phyloP scores from a whole-genome alignment of 495 filamentous ascomycete genomes.

The Penicillium salamii region DNA sequence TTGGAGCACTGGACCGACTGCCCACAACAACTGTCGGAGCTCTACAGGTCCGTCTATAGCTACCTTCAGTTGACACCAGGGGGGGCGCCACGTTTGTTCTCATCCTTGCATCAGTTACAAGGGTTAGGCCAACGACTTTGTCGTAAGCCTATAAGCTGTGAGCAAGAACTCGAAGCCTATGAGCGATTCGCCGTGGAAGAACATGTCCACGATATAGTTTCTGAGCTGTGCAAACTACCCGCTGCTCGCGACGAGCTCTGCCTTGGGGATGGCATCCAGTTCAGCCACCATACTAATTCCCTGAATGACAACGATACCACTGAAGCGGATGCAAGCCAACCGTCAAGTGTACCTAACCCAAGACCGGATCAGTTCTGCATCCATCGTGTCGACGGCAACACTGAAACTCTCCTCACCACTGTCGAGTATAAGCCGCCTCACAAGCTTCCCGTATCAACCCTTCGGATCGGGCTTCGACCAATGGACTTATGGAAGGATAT shows the following conservation, averaged over 20 bases:
- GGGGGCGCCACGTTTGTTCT: conserved; percentile 16
- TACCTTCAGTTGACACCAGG: conserved; percentile 21
- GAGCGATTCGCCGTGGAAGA: conserved; percentile 26
- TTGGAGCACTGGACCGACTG: conserved; percentile 28
- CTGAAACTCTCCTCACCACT: conserved; percentile 20
- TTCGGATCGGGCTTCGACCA: conserved; percentile 26
- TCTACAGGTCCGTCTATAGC: conserved; percentile 23
- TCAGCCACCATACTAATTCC: conserved; percentile 23
- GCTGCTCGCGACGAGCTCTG: conserved; percentile 20
- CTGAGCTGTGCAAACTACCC: conserved; percentile 27
- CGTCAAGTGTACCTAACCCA: conserved; percentile 1
- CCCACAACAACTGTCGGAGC: conserved; percentile 23
- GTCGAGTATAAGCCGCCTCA: conserved; percentile 38
- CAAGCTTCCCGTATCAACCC: conserved; percentile 28
- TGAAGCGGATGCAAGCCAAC: conserved; percentile 1
- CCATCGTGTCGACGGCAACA: conserved; percentile 17
- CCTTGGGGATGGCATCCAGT: conserved; percentile 24
- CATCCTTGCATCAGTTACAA: conserved; percentile 21
- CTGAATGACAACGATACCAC: neutral
- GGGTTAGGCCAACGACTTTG: conserved; percentile 9
- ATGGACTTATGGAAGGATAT: conserved; percentile 22
- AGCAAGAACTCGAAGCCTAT: conserved; percentile 32
- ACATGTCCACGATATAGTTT: conserved; percentile 21
- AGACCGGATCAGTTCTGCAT: conserved; percentile 22
- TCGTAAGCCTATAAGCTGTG: conserved; percentile 25